phyloP scores from a whole-genome alignment of 345 rosid species.

The Stellera chamaejasme region DNA sequence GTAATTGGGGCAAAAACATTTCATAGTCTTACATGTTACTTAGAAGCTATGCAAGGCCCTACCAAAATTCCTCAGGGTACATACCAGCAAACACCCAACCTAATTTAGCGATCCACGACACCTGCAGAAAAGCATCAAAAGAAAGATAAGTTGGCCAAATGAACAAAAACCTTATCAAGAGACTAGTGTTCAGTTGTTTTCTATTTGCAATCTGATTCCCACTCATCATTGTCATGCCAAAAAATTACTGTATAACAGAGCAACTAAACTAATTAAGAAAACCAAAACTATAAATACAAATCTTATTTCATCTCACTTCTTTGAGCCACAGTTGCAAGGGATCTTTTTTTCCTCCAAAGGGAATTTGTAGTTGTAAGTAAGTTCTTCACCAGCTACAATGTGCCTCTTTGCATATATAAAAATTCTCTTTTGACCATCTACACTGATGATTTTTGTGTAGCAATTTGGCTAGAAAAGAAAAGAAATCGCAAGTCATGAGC shows the following conservation, averaged over 20 bases:
- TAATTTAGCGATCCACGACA: conserved; percentile 93
- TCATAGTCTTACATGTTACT: too few relatives aligned
- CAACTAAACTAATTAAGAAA: conserved; percentile 3
- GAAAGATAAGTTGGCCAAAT: conserved; percentile 5
- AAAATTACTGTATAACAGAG: neutral
- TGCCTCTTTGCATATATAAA: conserved; percentile 93
- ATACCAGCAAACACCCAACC: conserved; percentile 20
- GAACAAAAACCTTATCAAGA: neutral
- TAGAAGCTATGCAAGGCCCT: too few relatives aligned
- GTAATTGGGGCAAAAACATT: too few relatives aligned
- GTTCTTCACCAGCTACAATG: conserved; percentile 83
- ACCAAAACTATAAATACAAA: neutral
- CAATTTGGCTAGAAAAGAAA: conserved; percentile 79
- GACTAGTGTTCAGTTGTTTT: neutral
- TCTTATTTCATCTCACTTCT: conserved; percentile 50
- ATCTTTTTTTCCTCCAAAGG: conserved; percentile 94
- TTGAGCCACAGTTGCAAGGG: conserved; percentile 95
- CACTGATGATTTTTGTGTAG: conserved; percentile 92
- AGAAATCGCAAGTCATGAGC: conserved; percentile 16
- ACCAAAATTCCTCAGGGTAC: neutral
- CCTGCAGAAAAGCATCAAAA: conserved; percentile 26
- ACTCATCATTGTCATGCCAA: neutral
- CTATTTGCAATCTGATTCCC: too few relatives aligned
- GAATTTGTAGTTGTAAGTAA: conserved; percentile 93
- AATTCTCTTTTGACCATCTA: conserved; percentile 87